Evolutionary conservation across 306 rosid genomes (phyloP), one percentile per base, ranked within the genome.

Genomic region (Gleditsia sinensis): DNA sequence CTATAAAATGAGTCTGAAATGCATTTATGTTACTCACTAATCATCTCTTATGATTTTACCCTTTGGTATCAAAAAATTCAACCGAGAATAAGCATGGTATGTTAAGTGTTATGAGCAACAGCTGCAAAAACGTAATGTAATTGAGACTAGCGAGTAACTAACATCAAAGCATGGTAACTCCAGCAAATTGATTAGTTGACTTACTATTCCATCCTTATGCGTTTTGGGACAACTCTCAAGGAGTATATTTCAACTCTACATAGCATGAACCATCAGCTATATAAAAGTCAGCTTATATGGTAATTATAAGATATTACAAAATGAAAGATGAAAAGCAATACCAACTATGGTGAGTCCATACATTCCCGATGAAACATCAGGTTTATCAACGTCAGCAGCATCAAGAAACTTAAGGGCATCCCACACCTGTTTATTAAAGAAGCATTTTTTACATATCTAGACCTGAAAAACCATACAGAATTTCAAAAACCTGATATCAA

Each of bases 381-480:
- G 93, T 7, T 75, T 60, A 71, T 88, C 84, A 72, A 88, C 46
- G 75, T 88, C 83, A 45, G 96, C 92, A 75, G 93, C 96, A 68
- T 90, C 96, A 65, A 90, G 87, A 83, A 90, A 53, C 86, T 88
- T 86, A 67, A 90, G 87, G 39, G 96, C 93, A 81, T 86, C 82
- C 91, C 96, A 90, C 63, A 86, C 93, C 93, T 90, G 59, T 65
- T 9, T 33, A 68, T 48, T 48, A 59, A 30, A 50, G 34, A 74
- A 63, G 3, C 58, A 56, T 24, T 24, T 24, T 24, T 56, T n/a
- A 48, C 7, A 17, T 54, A 30, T 20, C n/a, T 7, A 60, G 74
- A 63, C 51, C 50, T 45, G 20, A 32, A 79, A 67, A 3, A 21
- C 50, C 48, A 49, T 36, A 33, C 55, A 8, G 9, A 50, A 53